Evolutionary conservation across 73 alveolate species (phyloP).

Genomic region (Symbiodinium pilosum): DNA sequence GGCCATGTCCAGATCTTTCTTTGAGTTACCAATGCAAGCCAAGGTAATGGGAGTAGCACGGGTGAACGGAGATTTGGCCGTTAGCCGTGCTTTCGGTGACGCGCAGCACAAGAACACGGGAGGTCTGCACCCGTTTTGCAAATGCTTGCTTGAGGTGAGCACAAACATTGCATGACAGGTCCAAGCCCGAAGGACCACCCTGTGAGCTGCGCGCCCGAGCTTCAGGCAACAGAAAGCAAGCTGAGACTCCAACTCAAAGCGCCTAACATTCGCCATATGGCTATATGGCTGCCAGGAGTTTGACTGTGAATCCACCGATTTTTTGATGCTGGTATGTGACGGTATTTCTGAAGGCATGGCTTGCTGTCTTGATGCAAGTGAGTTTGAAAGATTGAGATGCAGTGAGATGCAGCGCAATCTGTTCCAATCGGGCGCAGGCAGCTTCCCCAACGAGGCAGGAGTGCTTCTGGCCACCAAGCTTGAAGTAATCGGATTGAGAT

Average conservation of each 20-base stretch:
- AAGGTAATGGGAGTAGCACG: slow-evolving; percentile 96
- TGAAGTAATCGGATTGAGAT: too few relatives aligned
- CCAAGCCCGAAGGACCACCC: slow-evolving; percentile 94
- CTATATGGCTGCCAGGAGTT: slow-evolving; percentile 15
- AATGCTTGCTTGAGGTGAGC: too few relatives aligned
- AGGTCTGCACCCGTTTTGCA: background rate
- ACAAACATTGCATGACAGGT: background rate
- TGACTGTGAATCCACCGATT: slow-evolving; percentile 73
- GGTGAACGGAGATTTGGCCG: slow-evolving; percentile 96
- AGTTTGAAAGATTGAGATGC: background rate
- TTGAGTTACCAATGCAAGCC: background rate
- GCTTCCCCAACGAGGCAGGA: slow-evolving; percentile 94
- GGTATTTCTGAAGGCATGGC: slow-evolving; percentile 71
- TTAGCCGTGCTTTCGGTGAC: slow-evolving; percentile 97
- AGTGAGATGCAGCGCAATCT: background rate
- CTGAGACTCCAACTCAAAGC: background rate
- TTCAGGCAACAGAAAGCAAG: too few relatives aligned
- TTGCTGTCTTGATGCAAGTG: background rate
- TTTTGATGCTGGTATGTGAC: slow-evolving; percentile 92
- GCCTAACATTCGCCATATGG: too few relatives aligned
- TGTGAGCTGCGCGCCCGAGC: slow-evolving; percentile 84
- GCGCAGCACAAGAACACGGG: slow-evolving; percentile 96
- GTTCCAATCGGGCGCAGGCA: slow-evolving; percentile 14
- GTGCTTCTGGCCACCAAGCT: too few relatives aligned
- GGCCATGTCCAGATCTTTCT: background rate